These are phyloP conservation scores for Fusarium caatingaense DNA, from an alignment of 2,329 filamentous ascomycete species.

Conservation along the genomic window DNA sequence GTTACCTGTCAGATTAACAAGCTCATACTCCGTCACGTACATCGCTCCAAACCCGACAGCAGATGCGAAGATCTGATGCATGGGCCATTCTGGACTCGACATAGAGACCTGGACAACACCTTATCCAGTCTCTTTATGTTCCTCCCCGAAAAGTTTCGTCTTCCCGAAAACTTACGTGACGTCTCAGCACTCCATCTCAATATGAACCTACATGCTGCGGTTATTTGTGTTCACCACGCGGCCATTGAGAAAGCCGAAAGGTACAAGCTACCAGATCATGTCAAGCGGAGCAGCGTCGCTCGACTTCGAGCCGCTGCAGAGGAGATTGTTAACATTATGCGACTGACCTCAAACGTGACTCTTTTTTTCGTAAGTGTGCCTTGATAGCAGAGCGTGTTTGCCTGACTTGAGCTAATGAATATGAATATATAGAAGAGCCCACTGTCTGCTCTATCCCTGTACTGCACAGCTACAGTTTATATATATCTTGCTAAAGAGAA, in stretches of 20 bases:
- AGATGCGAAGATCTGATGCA: slow-evolving; percentile 77
- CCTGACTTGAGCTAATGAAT: neutral
- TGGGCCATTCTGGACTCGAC: slow-evolving; percentile 87
- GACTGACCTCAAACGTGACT: slow-evolving; percentile 78
- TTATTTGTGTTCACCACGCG: slow-evolving; percentile 90
- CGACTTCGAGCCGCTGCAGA: slow-evolving; percentile 83
- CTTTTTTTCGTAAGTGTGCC: slow-evolving; percentile 68
- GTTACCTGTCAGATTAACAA: slow-evolving; percentile 84
- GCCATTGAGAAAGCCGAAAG: slow-evolving; percentile 86
- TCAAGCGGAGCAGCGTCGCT: slow-evolving; percentile 77
- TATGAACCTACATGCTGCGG: slow-evolving; percentile 87
- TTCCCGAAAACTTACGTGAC: slow-evolving; percentile 76
- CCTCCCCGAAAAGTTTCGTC: slow-evolving; percentile 77
- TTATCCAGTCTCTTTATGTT: slow-evolving; percentile 82
- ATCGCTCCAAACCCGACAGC: slow-evolving; percentile 76
- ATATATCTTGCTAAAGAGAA: slow-evolving; percentile 79
- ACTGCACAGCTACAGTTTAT: slow-evolving; percentile 86
- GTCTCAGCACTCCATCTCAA: slow-evolving; percentile 84
- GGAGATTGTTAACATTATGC: slow-evolving; percentile 86
- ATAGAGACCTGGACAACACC: slow-evolving; percentile 83
- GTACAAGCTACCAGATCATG: slow-evolving; percentile 70
- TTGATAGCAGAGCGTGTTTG: neutral
- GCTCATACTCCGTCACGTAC: slow-evolving; percentile 82
- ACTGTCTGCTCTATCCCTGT: slow-evolving; percentile 77
- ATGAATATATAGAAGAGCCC: slow-evolving; percentile 48